A percentile compares a stretch with the other conserved stretches of the same genome.
These are phyloP conservation scores for Haplosporangium sp. DNA, from an alignment of 371 early-diverging fungal species.

Conservation along the genomic window DNA sequence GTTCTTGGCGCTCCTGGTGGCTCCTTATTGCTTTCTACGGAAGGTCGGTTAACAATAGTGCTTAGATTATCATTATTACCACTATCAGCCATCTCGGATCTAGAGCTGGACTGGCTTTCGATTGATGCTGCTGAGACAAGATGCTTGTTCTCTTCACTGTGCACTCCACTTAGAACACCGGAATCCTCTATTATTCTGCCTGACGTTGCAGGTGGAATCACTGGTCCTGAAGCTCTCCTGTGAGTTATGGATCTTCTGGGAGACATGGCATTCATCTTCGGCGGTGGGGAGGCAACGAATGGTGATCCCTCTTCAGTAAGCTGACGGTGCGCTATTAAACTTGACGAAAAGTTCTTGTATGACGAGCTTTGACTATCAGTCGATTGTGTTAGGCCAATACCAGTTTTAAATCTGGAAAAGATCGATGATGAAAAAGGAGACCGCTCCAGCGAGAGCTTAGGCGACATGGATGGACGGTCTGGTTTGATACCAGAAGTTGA, in stretches of 20 bases:
- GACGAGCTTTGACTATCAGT: not conserved
- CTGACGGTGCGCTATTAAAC: not conserved
- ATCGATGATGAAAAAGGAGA: slow-evolving; percentile 35
- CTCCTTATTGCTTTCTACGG: not conserved
- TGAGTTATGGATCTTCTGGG: not conserved
- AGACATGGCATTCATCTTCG: not conserved
- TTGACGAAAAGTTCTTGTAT: not conserved
- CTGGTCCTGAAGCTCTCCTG: not conserved
- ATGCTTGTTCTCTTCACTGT: not conserved
- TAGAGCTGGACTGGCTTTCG: not conserved
- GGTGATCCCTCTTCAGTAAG: not conserved
- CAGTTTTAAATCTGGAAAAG: slow-evolving; percentile 38
- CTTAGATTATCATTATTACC: not conserved
- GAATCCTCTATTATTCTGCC: slow-evolving; percentile 20
- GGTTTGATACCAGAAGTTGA: not conserved
- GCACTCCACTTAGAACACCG: slow-evolving; percentile 8
- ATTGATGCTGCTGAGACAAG: not conserved
- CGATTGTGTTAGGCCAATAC: not conserved
- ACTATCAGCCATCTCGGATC: not conserved
- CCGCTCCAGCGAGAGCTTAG: not conserved
- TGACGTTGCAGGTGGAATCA: slow-evolving; percentile 2
- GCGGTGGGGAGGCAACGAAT: not conserved
- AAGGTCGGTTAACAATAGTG: not conserved
- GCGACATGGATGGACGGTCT: not conserved
- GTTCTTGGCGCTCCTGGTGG: not conserved